These are phyloP conservation scores for Flaveria brownii DNA, from an alignment of 129 eudicot genomes.

Conservation along the genomic window DNA sequence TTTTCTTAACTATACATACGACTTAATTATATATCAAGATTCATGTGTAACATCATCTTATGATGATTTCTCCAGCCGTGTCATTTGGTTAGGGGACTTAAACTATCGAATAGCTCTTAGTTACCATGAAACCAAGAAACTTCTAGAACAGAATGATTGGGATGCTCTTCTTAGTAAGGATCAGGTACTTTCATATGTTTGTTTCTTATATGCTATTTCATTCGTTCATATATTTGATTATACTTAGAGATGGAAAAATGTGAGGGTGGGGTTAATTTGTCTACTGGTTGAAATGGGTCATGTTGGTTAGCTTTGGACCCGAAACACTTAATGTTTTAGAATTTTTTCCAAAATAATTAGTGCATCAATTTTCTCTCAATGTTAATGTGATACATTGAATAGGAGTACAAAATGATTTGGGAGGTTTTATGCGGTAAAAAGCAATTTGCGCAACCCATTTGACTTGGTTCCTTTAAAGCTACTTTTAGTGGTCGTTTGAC, in stretches of 20 bases:
- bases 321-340: background rate
- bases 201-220: background rate
- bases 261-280: slow-evolving; percentile 10
- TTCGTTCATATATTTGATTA: background rate
- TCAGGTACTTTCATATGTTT: slow-evolving; percentile 47
- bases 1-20: background rate
- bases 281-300: background rate
- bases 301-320: background rate
- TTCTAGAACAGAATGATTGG: slow-evolving; percentile 56
- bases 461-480: background rate
- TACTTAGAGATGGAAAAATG: background rate
- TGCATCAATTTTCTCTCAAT: background rate
- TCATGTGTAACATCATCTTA: slow-evolving; percentile 2
- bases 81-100: slow-evolving; percentile 72
- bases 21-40: slow-evolving; percentile 19
- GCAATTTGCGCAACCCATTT: background rate
- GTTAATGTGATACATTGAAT: background rate
- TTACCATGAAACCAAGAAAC: slow-evolving; percentile 56
- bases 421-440: background rate
- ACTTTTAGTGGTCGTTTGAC: background rate
- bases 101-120: slow-evolving; percentile 67
- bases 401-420: background rate
- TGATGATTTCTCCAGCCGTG: slow-evolving; percentile 41
- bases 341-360: background rate
- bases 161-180: slow-evolving; percentile 63